These are phyloP conservation scores for Exserohilum rostratum DNA, from an alignment of 2,329 filamentous ascomycete species.

Conservation along the genomic window DNA sequence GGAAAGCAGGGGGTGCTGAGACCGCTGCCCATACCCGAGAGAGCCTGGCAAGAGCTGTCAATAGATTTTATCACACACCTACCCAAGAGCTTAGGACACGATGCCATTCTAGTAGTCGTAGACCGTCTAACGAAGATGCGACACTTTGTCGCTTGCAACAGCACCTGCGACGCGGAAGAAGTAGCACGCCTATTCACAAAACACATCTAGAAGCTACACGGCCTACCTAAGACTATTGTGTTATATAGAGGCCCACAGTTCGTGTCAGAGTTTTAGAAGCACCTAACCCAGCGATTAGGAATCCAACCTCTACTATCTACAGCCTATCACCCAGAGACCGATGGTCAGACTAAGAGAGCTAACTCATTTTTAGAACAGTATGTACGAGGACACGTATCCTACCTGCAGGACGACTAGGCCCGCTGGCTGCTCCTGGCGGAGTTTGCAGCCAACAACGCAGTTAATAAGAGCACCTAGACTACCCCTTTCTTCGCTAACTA, in stretches of 20 bases:
- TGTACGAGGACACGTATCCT: neutral
- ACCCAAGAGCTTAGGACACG: neutral
- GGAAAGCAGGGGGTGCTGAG: neutral
- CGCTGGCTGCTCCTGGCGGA: neutral
- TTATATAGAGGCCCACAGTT: neutral
- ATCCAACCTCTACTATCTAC: slow-evolving; percentile 5
- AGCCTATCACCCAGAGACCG: slow-evolving; percentile 12
- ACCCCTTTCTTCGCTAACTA: neutral
- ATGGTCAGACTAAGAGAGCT: slow-evolving; percentile 9
- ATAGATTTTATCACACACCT: neutral
- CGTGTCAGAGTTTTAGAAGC: neutral
- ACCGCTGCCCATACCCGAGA: slow-evolving; percentile 1
- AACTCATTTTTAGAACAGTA: neutral
- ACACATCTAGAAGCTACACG: neutral
- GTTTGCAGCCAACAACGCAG: neutral
- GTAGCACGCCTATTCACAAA: neutral
- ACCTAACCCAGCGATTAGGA: neutral
- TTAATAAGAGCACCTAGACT: slow-evolving; percentile 5
- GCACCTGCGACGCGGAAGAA: neutral
- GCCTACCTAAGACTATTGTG: neutral
- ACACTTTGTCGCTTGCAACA: neutral
- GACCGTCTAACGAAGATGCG: neutral
- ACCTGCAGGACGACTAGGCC: neutral
- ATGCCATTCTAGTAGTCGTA: neutral
- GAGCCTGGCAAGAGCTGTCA: neutral